These are phyloP conservation scores for Ophryocystis elektroscirrha DNA, from an alignment of 169 alveolate genomes.

Conservation along the genomic window DNA sequence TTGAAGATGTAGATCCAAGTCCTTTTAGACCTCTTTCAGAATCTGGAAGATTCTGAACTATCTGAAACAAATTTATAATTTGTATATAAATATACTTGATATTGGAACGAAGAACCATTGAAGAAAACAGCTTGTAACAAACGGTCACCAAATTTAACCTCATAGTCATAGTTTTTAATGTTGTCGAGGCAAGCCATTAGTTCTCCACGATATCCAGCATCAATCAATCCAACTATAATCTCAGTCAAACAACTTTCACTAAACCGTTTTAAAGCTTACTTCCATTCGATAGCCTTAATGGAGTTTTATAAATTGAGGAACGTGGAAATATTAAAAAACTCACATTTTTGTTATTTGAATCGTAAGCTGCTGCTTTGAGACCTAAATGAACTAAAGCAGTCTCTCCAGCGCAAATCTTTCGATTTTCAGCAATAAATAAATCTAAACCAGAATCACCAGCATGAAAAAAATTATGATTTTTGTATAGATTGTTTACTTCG, in stretches of 20 bases:
- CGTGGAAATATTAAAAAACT: slow-evolving; percentile 53
- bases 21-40: no score
- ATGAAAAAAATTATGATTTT: slow-evolving; percentile 40
- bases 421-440: slow-evolving; percentile 49
- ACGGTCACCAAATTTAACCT: slow-evolving; percentile 51
- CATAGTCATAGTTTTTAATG: slow-evolving; percentile 46
- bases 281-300: slow-evolving; percentile 56
- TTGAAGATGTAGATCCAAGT: no score
- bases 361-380: slow-evolving; percentile 52
- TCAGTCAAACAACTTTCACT: background rate
- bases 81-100: no score
- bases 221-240: slow-evolving; percentile 50
- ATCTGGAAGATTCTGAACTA: no score
- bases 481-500: slow-evolving; percentile 4
- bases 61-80: no score
- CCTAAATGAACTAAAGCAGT: slow-evolving; percentile 52
- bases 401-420: slow-evolving; percentile 42
- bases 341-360: background rate
- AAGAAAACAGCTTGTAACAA: slow-evolving; percentile 56
- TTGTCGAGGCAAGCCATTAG: slow-evolving; percentile 56
- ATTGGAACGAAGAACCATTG: no score
- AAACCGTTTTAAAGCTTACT: slow-evolving; percentile 9
- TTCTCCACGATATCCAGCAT: slow-evolving; percentile 70
- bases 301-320: slow-evolving; percentile 59
- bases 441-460: slow-evolving; percentile 68